Base-by-base conservation (phyloP, 495 filamentous ascomycete genomes). In the Oleoguttula mirabilis region DNA sequence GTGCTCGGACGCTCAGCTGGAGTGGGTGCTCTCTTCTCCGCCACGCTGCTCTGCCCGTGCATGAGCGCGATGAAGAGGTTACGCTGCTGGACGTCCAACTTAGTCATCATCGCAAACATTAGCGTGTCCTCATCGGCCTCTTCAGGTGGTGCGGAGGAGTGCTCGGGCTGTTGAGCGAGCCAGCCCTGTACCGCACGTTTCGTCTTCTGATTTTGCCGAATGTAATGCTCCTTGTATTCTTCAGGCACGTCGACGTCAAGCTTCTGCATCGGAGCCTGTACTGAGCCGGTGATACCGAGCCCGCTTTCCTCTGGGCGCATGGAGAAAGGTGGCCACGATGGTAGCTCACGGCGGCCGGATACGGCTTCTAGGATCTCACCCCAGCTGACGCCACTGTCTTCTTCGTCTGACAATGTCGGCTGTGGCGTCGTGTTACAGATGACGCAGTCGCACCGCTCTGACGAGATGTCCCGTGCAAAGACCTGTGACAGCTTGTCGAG, bases 281-380 rank as follows among this genome's bases (percentile, higher is more conserved):
- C 54, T 4, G 50, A 27, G 16, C 52, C 56, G 3, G 65, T 65
- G 27, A 75, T 68, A 8, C 75, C 76, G 0, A 85, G 63, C 14
- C 74, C 73, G 11, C 59, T 48, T 3, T 65, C 53, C 1, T 66
- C 55, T 15, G 61, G 51, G 15, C 72, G 71, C 50, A 92, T 72
- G 45, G 78, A 73, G 51, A 93, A 92, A 0, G 86, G 81, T 16
- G 88, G 88, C 87, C 88, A 94, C 31, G 64, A 63, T 2, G 90
- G 90, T 32, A 95, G 67, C 36, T 90, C 82, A 21, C 82, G 70
- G 41, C 88, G 75, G 6, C 88, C 88, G 42, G 84, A 87, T 4
- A 94, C 86, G 48, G 84, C 75, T 62, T 99, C 90, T 19, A 99
- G 67, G 5, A 96, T 84, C 50, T 96, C 92, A 1, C 88, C 88